A percentile compares a stretch with the other conserved stretches of the same genome.
phyloP scores from a whole-genome alignment of 768 basidiomycete species.

The Xerocomus brunneocitrinus region DNA sequence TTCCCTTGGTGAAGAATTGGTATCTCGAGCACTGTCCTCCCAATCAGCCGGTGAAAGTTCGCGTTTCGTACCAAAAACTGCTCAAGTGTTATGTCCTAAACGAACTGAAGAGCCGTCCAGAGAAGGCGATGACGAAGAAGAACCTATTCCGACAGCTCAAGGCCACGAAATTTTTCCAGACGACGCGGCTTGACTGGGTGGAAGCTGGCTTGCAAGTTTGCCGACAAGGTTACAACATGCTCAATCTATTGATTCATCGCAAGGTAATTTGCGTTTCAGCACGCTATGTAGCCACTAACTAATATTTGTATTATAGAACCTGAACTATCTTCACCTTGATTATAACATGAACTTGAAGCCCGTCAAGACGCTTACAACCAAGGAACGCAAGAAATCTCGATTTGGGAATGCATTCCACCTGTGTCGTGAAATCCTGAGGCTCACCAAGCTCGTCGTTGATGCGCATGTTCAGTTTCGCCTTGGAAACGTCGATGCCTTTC shows the following conservation, averaged over 20 bases:
- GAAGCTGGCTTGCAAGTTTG: constrained; percentile 98
- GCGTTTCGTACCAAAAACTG: constrained; percentile 98
- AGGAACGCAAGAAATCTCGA: constrained; percentile 99
- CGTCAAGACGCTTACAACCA: constrained; percentile 94
- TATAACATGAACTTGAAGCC: constrained; percentile 99
- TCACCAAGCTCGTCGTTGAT: constrained; percentile 98
- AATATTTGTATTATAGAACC: constrained; percentile 45
- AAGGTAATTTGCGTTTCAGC: constrained; percentile 49
- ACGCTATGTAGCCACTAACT: background rate
- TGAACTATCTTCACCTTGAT: constrained; percentile 92
- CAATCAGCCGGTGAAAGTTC: constrained; percentile 93
- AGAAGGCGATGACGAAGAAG: constrained; percentile 98
- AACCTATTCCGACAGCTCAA: constrained; percentile 94
- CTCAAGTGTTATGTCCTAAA: constrained; percentile 95
- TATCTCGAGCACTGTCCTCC: constrained; percentile 98
- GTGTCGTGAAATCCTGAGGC: constrained; percentile 94
- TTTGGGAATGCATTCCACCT: constrained; percentile 99
- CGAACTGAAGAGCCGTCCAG: constrained; percentile 80
- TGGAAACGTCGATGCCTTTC: constrained; percentile 98
- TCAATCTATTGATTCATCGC: constrained; percentile 97
- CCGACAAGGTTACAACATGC: constrained; percentile 99
- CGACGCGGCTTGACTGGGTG: constrained; percentile 96
- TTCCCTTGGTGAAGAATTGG: constrained; percentile 97
- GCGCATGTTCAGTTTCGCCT: constrained; percentile 98
- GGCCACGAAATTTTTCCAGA: constrained; percentile 99